phyloP scores from a whole-genome alignment of 371 early-diverging fungal species.

The Apophysomyces trapeziformis region DNA sequence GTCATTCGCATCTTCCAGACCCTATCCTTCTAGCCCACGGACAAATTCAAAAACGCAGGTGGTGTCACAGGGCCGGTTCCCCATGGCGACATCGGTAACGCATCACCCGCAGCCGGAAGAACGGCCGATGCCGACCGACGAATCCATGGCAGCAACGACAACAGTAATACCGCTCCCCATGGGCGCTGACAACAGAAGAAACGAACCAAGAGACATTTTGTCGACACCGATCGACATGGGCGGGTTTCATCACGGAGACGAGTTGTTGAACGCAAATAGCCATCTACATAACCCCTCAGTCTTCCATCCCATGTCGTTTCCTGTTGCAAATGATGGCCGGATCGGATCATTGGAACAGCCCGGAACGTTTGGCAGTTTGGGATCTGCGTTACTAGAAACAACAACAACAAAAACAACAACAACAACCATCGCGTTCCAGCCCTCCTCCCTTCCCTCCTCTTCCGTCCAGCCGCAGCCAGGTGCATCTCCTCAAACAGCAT shows the following conservation, averaged over 20 bases:
- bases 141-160: background rate
- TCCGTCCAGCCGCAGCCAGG: background rate
- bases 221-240: background rate
- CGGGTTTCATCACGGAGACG: background rate
- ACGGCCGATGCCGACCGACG: background rate
- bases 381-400: conserved; percentile 7
- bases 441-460: background rate
- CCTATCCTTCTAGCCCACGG: background rate
- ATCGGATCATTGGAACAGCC: background rate
- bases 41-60: background rate
- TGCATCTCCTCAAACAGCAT: conserved; percentile 1
- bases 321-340: background rate
- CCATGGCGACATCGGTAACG: background rate
- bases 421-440: conserved; percentile 1
- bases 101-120: background rate
- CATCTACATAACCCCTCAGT: background rate
- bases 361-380: background rate
- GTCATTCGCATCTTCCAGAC: background rate
- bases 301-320: background rate
- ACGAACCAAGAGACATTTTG: background rate
- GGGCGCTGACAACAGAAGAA: background rate
- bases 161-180: background rate
- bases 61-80: background rate
- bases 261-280: background rate
- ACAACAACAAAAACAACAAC: background rate